A percentile compares a stretch with the other conserved stretches of the same genome.
These are phyloP conservation scores for Triglochin maritima DNA, from an alignment of 106 monocot species.

Conservation along the genomic window DNA sequence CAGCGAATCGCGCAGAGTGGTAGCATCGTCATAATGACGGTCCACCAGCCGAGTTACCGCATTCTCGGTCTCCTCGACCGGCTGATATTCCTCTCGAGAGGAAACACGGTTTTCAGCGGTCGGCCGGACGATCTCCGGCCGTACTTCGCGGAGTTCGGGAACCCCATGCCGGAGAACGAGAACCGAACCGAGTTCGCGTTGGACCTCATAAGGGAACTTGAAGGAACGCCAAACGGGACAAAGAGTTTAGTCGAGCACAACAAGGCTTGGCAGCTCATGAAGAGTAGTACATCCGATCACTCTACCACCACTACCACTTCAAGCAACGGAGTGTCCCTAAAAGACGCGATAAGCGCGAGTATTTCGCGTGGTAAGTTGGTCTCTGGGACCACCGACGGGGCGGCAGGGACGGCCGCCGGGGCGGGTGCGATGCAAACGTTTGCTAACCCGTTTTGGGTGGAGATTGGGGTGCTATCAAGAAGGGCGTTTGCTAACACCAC, in stretches of 20 bases:
- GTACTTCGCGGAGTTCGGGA: slow-evolving; percentile 71
- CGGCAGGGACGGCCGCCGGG: slow-evolving; percentile 31
- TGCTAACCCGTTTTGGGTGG: slow-evolving; percentile 66
- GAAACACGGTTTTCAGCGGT: slow-evolving; percentile 43
- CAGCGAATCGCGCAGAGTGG: slow-evolving; percentile 81
- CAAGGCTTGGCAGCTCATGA: slow-evolving; percentile 25
- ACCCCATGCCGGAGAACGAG: slow-evolving; percentile 76
- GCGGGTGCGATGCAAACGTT: slow-evolving; percentile 31
- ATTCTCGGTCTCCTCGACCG: slow-evolving; percentile 68
- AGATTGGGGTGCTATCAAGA: slow-evolving; percentile 34
- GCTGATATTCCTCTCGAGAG: slow-evolving; percentile 58
- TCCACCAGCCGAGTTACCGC: slow-evolving; percentile 86
- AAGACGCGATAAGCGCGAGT: slow-evolving; percentile 77
- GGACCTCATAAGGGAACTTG: slow-evolving; percentile 71
- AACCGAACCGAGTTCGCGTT: slow-evolving; percentile 78
- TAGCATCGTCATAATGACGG: slow-evolving; percentile 77
- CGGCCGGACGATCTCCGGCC: slow-evolving; percentile 32
- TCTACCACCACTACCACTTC: background rate
- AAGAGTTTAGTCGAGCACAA: slow-evolving; percentile 51
- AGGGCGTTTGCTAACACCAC: slow-evolving; percentile 36
- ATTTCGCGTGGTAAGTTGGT: slow-evolving; percentile 83
- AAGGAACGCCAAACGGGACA: slow-evolving; percentile 28
- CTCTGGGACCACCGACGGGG: slow-evolving; percentile 36
- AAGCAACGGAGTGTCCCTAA: slow-evolving; percentile 21
- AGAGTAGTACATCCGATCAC: background rate